These are phyloP conservation scores for Erysimum cheiranthoides DNA, from an alignment of 345 rosid genomes.

Conservation along the genomic window DNA sequence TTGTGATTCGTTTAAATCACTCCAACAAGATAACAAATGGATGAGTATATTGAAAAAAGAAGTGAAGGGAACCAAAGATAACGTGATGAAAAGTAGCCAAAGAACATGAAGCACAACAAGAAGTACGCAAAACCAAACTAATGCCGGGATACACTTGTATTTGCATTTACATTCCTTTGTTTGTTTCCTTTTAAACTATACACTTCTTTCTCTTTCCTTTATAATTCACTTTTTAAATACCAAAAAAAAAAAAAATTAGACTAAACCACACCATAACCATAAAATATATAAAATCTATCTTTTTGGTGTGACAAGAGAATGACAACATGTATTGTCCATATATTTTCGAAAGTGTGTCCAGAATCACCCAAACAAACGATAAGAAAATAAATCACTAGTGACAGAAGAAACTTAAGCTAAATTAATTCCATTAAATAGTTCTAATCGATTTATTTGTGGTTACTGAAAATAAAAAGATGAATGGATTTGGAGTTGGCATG, in stretches of 20 bases:
- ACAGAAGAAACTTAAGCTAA: not conserved
- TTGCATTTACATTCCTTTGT: slow-evolving; percentile 29
- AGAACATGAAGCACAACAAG: slow-evolving; percentile 37
- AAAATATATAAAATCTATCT: not conserved
- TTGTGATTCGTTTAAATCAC: not conserved
- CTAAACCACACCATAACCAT: not conserved
- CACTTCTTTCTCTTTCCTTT: slow-evolving; percentile 6
- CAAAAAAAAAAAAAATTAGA: not conserved
- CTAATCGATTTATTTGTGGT: not conserved
- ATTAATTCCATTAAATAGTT: not conserved
- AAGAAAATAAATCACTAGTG: not conserved
- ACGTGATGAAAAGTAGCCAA: slow-evolving; percentile 26
- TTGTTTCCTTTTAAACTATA: slow-evolving; percentile 25
- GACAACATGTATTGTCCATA: slow-evolving; percentile 11
- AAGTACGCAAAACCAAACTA: slow-evolving; percentile 34
- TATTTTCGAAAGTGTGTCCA: slow-evolving; percentile 4
- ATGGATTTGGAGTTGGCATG: slow-evolving; percentile 33
- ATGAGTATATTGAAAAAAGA: not conserved
- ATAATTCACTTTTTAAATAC: slow-evolving; percentile 1
- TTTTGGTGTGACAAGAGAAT: not conserved
- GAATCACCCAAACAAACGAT: slow-evolving; percentile 7
- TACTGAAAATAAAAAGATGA: not conserved
- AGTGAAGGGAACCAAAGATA: slow-evolving; percentile 13
- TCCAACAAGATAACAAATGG: not conserved
- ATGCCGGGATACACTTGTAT: slow-evolving; percentile 31